phyloP scores from a whole-genome alignment of 176 grass and related monocot species.

The Tillandsia leiboldiana region DNA sequence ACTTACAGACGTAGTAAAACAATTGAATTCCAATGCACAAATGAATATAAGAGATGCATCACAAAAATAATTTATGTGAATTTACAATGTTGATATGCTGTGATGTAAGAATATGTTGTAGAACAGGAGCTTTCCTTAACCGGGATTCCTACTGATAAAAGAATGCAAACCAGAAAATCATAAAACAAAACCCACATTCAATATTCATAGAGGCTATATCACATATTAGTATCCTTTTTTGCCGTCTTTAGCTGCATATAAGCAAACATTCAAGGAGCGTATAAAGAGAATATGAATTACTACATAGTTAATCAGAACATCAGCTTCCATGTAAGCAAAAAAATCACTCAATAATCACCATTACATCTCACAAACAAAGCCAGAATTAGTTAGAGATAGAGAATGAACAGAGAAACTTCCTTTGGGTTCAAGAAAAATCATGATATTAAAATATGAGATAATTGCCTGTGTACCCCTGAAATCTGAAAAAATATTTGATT shows the following conservation, averaged over 20 bases:
- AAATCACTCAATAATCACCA: background rate
- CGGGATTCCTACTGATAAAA: too few species aligned
- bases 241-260: slow-evolving; percentile 26
- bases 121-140: too few species aligned
- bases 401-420: too few species aligned
- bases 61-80: background rate
- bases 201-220: too few species aligned
- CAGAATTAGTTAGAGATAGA: background rate
- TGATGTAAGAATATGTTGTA: too few species aligned
- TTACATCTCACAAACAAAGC: background rate
- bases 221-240: slow-evolving; percentile 3
- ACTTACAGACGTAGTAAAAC: background rate
- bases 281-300: background rate
- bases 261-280: background rate
- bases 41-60: background rate
- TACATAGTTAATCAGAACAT: background rate
- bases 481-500: too few species aligned
- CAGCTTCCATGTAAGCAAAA: background rate
- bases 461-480: too few species aligned
- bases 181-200: too few species aligned
- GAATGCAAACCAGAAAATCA: too few species aligned
- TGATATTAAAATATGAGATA: too few species aligned
- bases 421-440: too few species aligned
- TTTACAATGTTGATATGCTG: too few species aligned
- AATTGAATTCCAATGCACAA: background rate